phyloP scores from a whole-genome alignment of 495 filamentous ascomycete species.

The Trichoderma virens region DNA sequence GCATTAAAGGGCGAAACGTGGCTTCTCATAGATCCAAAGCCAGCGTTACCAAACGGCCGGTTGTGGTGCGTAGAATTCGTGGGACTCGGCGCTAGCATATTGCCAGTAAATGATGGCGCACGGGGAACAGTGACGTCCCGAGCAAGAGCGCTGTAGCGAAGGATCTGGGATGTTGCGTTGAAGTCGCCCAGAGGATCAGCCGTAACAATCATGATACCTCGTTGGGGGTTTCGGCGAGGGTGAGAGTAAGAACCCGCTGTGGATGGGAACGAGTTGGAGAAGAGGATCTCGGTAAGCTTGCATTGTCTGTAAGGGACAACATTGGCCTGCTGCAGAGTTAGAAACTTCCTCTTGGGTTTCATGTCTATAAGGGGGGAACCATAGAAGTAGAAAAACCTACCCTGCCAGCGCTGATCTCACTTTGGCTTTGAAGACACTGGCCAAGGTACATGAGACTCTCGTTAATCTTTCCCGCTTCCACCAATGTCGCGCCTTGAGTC shows the following conservation, averaged over 20 bases:
- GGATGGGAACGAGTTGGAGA: slow-evolving; percentile 88
- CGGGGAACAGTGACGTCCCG: slow-evolving; percentile 89
- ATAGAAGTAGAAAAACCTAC: slow-evolving; percentile 34
- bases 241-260: slow-evolving; percentile 36
- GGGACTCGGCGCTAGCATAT: slow-evolving; percentile 33
- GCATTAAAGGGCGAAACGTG: slow-evolving; percentile 34
- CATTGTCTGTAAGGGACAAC: slow-evolving; percentile 90
- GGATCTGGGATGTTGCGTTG: slow-evolving; percentile 92
- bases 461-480: slow-evolving; percentile 96
- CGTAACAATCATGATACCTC: slow-evolving; percentile 92
- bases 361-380: background rate
- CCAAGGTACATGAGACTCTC: slow-evolving; percentile 96
- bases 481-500: slow-evolving; percentile 84
- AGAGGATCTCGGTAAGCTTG: slow-evolving; percentile 92
- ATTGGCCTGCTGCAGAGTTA: slow-evolving; percentile 46
- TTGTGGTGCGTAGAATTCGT: slow-evolving; percentile 25
- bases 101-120: slow-evolving; percentile 62
- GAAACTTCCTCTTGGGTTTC: slow-evolving; percentile 10
- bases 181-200: slow-evolving; percentile 91
- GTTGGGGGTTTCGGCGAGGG: slow-evolving; percentile 55
- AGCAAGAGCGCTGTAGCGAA: slow-evolving; percentile 90
- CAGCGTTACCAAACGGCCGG: slow-evolving; percentile 32
- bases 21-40: slow-evolving; percentile 26
- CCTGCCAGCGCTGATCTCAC: slow-evolving; percentile 65
- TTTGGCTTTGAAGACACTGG: slow-evolving; percentile 95